These are phyloP conservation scores for Coelastrella sp. DNA, from an alignment of 139 green algal species.

Conservation along the genomic window DNA sequence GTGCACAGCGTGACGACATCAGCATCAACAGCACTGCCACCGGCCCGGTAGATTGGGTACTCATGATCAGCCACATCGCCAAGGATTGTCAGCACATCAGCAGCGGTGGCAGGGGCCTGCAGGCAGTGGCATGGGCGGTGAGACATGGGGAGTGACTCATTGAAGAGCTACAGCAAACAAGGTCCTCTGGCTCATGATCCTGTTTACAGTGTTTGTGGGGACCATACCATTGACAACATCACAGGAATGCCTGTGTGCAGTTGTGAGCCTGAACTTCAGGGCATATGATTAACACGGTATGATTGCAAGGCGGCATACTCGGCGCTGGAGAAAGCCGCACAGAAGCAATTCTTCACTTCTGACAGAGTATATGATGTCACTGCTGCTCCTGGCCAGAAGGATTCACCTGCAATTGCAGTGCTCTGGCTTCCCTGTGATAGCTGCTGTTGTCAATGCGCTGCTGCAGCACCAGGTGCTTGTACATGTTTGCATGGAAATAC, in stretches of 20 bases:
- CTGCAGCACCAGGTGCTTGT: constrained; percentile 39
- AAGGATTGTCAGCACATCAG: constrained; percentile 9
- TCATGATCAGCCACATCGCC: constrained; percentile 40
- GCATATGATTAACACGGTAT: not conserved
- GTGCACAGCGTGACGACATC: constrained; percentile 46
- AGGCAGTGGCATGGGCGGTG: not conserved
- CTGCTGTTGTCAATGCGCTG: constrained; percentile 25
- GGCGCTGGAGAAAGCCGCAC: not conserved
- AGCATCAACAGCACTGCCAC: not conserved
- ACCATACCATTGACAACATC: not conserved
- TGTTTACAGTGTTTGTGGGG: not conserved
- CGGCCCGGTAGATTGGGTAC: constrained; percentile 45
- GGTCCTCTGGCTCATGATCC: not conserved
- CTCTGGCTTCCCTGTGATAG: constrained; percentile 36
- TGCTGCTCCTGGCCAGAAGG: not conserved
- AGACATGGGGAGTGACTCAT: not conserved
- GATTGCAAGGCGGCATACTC: not conserved
- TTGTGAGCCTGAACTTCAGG: not conserved
- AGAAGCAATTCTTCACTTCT: not conserved
- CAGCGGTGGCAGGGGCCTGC: not conserved
- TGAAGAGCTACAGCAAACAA: not conserved
- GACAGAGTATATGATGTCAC: too few relatives aligned
- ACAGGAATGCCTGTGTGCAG: too few relatives aligned
- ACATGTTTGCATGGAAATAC: constrained; percentile 57
- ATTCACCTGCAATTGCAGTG: constrained; percentile 27